Conservation (phyloP, 768 basidiomycete species). For the Ephemerocybe angulata region DNA sequence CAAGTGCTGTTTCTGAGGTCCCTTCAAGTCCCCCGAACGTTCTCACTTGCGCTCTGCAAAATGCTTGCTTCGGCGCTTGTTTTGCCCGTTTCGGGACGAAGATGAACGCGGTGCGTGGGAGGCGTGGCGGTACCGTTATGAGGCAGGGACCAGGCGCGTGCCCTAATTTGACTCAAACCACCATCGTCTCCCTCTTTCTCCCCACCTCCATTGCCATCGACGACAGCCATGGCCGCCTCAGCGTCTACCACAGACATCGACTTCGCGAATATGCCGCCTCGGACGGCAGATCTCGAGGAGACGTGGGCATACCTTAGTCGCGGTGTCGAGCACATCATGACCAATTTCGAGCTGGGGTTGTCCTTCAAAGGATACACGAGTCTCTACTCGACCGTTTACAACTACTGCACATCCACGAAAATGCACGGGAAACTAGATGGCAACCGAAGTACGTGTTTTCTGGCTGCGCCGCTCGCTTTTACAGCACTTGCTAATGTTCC, state of each 20-base stretch:
- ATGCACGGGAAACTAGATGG: constrained; percentile 64
- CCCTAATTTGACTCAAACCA: constrained; percentile 9
- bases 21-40: no score
- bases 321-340: constrained; percentile 91
- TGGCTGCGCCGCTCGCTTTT: constrained; percentile 14
- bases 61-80: constrained; percentile 1
- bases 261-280: constrained; percentile 54
- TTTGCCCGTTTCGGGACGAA: not conserved
- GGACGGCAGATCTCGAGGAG: constrained; percentile 73
- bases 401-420: constrained; percentile 93
- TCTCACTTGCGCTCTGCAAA: no score
- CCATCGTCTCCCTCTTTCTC: constrained; percentile 1
- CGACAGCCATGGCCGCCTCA: constrained; percentile 31
- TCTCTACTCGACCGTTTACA: constrained; percentile 90
- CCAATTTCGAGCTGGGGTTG: constrained; percentile 77
- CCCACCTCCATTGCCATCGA: constrained; percentile 16
- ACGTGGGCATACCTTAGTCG: constrained; percentile 85
- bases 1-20: no score
- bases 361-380: constrained; percentile 72
- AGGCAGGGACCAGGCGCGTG: constrained; percentile 8
- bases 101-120: constrained; percentile 13
- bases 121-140: constrained; percentile 11
- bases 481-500: not conserved
- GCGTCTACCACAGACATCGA: constrained; percentile 26
- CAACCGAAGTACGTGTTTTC: constrained; percentile 60